A percentile compares a stretch with the other conserved stretches of the same genome.
Conservation (phyloP, 2,329 filamentous ascomycete genomes). For the Helotiales sp. region DNA sequence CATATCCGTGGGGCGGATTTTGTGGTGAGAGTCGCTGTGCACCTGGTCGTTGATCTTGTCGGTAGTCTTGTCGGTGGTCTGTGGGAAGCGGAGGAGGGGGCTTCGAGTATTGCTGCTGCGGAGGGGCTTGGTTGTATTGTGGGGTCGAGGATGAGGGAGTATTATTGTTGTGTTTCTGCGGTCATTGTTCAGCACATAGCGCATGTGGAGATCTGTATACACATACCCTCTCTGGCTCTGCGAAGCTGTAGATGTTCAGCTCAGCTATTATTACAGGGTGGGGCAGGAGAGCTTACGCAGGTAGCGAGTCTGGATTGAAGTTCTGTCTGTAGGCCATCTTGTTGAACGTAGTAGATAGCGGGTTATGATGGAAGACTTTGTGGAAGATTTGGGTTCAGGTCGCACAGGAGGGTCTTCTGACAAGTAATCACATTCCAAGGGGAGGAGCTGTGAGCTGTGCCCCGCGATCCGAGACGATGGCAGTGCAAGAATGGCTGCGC, state of each 20-base stretch:
- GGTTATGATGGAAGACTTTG: slow-evolving; percentile 5
- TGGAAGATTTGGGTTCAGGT: background rate
- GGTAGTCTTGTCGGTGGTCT: slow-evolving; percentile 4
- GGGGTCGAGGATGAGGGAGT: slow-evolving; percentile 18
- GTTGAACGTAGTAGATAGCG: slow-evolving; percentile 7
- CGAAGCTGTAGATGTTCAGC: slow-evolving; percentile 43
- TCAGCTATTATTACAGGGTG: slow-evolving; percentile 5
- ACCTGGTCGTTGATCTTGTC: slow-evolving; percentile 5
- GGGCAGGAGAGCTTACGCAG: slow-evolving; percentile 63
- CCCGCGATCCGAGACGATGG: too few relatives aligned
- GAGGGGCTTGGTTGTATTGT: slow-evolving; percentile 22
- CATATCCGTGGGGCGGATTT: slow-evolving; percentile 30
- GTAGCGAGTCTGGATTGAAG: slow-evolving; percentile 92
- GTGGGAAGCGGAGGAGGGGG: slow-evolving; percentile 33
- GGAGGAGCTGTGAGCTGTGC: slow-evolving; percentile 1
- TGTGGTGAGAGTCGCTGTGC: slow-evolving; percentile 28
- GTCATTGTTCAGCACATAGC: background rate
- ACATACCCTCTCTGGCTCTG: slow-evolving; percentile 48
- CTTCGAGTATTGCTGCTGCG: slow-evolving; percentile 30
- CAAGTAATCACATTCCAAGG: background rate
- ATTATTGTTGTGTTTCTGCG: slow-evolving; percentile 6
- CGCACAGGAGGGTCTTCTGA: slow-evolving; percentile 5
- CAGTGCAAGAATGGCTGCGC: too few relatives aligned
- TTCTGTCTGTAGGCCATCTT: slow-evolving; percentile 91
- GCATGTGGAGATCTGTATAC: slow-evolving; percentile 2